Base-by-base conservation (phyloP, 345 rosid genomes). In the Euclidium syriacum region DNA sequence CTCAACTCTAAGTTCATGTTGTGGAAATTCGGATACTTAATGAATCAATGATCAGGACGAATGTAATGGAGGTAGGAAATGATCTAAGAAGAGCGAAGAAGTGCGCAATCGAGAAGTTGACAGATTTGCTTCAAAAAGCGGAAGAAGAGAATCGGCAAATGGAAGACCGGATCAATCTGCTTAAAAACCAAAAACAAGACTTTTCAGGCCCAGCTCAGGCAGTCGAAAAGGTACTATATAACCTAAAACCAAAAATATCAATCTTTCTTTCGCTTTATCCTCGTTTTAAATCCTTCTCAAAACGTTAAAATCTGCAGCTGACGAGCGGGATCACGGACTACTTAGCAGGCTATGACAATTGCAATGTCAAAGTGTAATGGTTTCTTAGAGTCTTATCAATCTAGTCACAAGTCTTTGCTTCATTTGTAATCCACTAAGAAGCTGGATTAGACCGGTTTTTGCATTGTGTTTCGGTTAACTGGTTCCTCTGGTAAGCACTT, bases 71-170 rank as follows among this genome's bases (percentile, higher is more conserved):
- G 33, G 64, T 79, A 24, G 76, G 78, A 42, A 57, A 48, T 32
- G 70, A 73, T 76, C 27, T 88, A 38, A 71, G 85, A 47, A 44
- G 70, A 16, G 74, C 74, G 2, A 86, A 85, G 85, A 73, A 81
- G 71, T 67, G 62, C 5, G 91, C 86, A 76, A 79, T 86, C 68
- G 69, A 68, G 68, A 58, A 41, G 48, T 72, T 91, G 81, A 78
- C 39, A 65, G 60, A 62, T 55, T 64, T 66, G 62, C 77, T 85
- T 67, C 79, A 79, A 56, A 77, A 85, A 96, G 90, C 78, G 30
- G 88, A 88, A 84, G 82, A 84, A 48, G 73, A 78, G 36, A 88
- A 79, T 65, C 75, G 55, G 16, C 75, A 54, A 19, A 58, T 53
- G 53, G 74, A 70, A 73, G 61, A 73, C 43, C 86, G 68, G n/a